Evolutionary conservation across 1,139 yeast genomes (phyloP).

Genomic region (Diutina ranongensis): DNA sequence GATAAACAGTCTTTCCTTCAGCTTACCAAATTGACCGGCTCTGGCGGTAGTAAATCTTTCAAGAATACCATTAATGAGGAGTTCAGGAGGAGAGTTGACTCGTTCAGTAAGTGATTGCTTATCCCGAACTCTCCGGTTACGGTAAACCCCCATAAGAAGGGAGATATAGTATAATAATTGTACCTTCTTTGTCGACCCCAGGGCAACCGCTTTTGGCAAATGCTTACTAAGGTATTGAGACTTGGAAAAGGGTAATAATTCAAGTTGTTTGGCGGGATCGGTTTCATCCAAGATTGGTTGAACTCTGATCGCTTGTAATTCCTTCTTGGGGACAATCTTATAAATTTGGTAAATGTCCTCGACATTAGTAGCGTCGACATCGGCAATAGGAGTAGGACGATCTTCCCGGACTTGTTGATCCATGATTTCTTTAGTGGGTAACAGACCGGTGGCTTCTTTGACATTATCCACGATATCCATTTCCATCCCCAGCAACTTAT

Average conservation of each 20-base stretch:
- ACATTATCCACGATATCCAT: slow-evolving; percentile 77
- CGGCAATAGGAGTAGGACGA: slow-evolving; percentile 75
- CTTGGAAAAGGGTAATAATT: slow-evolving; percentile 49
- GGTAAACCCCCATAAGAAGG: slow-evolving; percentile 67
- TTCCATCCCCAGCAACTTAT: slow-evolving; percentile 61
- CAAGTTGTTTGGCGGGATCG: slow-evolving; percentile 37
- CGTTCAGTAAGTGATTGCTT: slow-evolving; percentile 52
- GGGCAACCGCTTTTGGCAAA: slow-evolving; percentile 28
- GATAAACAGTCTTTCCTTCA: slow-evolving; percentile 60
- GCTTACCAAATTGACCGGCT: slow-evolving; percentile 57
- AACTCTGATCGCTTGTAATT: slow-evolving; percentile 54
- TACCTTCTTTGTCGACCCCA: slow-evolving; percentile 43
- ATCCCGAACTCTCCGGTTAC: slow-evolving; percentile 51
- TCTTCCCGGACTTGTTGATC: slow-evolving; percentile 44
- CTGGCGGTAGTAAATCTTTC: slow-evolving; percentile 57
- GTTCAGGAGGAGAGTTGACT: slow-evolving; percentile 60
- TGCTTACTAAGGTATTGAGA: slow-evolving; percentile 44
- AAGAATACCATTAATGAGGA: slow-evolving; percentile 61
- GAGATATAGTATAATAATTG: slow-evolving; percentile 72
- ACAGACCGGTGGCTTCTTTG: slow-evolving; percentile 51
- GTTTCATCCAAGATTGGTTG: slow-evolving; percentile 39
- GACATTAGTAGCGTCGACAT: slow-evolving; percentile 65
- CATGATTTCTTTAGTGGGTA: slow-evolving; percentile 60
- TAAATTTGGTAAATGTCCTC: slow-evolving; percentile 73
- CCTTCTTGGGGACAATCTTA: slow-evolving; percentile 58